phyloP scores from a whole-genome alignment of 257 asterid species.

The Scutellaria baicalensis region DNA sequence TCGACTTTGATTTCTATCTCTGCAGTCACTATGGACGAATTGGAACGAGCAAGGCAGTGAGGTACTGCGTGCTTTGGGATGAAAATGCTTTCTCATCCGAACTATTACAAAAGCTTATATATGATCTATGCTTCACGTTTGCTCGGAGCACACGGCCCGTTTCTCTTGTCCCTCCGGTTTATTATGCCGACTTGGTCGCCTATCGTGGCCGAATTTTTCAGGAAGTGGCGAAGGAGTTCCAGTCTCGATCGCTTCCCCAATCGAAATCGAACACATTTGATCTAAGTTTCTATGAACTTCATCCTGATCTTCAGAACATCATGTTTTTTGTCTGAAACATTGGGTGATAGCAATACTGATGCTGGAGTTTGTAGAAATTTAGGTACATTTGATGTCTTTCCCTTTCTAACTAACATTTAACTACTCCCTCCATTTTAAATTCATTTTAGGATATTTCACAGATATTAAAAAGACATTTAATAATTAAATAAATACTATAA shows the following conservation, averaged over 20 bases:
- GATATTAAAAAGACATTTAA: too few relatives aligned
- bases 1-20: constrained; percentile 64
- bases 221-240: constrained; percentile 48
- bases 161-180: constrained; percentile 67
- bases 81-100: constrained; percentile 43
- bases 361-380: not conserved
- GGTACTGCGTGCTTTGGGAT: constrained; percentile 47
- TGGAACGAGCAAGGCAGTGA: constrained; percentile 72
- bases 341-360: not conserved
- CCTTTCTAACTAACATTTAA: too few relatives aligned
- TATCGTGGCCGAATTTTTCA: constrained; percentile 61
- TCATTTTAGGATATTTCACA: too few relatives aligned
- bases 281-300: constrained; percentile 31
- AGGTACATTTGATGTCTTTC: not conserved
- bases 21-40: constrained; percentile 66
- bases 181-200: constrained; percentile 67
- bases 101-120: constrained; percentile 39
- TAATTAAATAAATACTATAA: too few relatives aligned
- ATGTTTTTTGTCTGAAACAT: constrained; percentile 42
- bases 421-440: too few relatives aligned
- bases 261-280: constrained; percentile 27
- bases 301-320: constrained; percentile 39
- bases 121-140: constrained; percentile 58
- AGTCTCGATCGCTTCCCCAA: constrained; percentile 5
- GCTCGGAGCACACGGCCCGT: constrained; percentile 68